Percentiles rank a stretch among this genome's conserved stretches.
Evolutionary conservation across 2,329 filamentous ascomycete species (phyloP).

Genomic region (Phialemonium atrogriseum): DNA sequence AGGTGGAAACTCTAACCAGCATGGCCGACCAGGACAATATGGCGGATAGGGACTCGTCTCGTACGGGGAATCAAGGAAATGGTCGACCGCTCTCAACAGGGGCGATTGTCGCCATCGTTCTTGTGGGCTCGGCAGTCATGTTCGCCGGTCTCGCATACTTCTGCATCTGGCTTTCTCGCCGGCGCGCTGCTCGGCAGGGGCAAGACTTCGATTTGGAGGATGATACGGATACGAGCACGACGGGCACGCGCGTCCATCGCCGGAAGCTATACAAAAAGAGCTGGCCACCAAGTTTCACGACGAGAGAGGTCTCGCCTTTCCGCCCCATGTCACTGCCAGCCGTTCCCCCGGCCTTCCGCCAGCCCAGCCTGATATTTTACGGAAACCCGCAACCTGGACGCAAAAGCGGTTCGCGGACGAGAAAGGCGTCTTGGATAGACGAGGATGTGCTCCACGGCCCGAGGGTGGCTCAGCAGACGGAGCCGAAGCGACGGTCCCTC

Average conservation of each 20-base stretch:
- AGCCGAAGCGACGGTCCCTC: constrained; percentile 12
- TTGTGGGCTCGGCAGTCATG: constrained; percentile 38
- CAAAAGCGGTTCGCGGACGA: neutral
- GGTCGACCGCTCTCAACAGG: too few relatives aligned
- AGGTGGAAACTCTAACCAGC: too few relatives aligned
- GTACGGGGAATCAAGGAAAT: too few relatives aligned
- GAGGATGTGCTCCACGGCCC: constrained; percentile 44
- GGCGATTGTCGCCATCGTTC: constrained; percentile 32
- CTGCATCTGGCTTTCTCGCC: constrained; percentile 29
- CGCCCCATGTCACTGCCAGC: constrained; percentile 12
- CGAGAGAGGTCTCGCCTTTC: constrained; percentile 3
- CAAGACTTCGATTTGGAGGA: constrained; percentile 1
- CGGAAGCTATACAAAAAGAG: constrained; percentile 17
- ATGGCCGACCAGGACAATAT: too few relatives aligned
- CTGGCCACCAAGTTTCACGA: neutral
- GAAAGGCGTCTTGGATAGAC: constrained; percentile 34
- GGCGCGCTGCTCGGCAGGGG: constrained; percentile 4
- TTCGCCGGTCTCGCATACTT: constrained; percentile 34
- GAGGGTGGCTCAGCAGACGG: constrained; percentile 24
- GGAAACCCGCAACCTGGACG: neutral
- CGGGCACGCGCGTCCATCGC: constrained; percentile 3
- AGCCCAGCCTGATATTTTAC: neutral
- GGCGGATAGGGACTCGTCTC: too few relatives aligned
- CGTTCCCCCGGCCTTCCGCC: constrained; percentile 15
- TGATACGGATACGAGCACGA: neutral